These are phyloP conservation scores for Coffea eugenioides DNA, from an alignment of 257 asterid genomes.

Conservation along the genomic window DNA sequence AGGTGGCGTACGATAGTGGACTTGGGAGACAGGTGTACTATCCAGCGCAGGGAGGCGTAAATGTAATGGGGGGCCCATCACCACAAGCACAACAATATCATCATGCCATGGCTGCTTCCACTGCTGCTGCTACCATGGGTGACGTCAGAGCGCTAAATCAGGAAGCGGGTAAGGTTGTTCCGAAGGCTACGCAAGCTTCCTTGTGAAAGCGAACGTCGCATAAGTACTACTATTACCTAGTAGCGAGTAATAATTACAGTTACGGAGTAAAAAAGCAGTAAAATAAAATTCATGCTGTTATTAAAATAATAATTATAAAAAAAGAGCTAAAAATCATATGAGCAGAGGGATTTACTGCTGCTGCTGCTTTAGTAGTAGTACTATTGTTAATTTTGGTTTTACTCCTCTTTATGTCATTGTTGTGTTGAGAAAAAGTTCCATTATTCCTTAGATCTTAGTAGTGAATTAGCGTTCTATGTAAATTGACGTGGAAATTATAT, in stretches of 20 bases:
- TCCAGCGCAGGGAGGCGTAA: conserved; percentile 54
- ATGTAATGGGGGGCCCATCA: conserved; percentile 47
- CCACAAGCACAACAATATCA: conserved; percentile 22
- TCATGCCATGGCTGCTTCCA: conserved; percentile 22
- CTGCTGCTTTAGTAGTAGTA: neutral
- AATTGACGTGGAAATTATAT: conserved; percentile 11
- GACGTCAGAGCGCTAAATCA: conserved; percentile 46
- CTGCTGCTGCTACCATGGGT: conserved; percentile 21
- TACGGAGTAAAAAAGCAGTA: neutral
- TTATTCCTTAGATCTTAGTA: neutral
- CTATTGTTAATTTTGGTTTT: neutral
- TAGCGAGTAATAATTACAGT: neutral
- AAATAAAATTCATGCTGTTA: neutral
- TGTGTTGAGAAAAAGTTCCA: conserved; percentile 8
- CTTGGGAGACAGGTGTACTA: conserved; percentile 71
- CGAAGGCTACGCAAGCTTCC: conserved; percentile 55
- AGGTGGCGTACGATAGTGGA: conserved; percentile 67
- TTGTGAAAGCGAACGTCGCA: conserved; percentile 23
- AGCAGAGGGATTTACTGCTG: neutral
- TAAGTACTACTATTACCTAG: neutral
- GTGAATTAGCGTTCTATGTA: conserved; percentile 16
- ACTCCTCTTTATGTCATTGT: neutral
- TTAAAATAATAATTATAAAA: neutral
- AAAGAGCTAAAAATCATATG: neutral
- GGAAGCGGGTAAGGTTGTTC: conserved; percentile 45